These are phyloP conservation scores for Solanum piurae DNA, from an alignment of 257 asterid species.

Conservation along the genomic window DNA sequence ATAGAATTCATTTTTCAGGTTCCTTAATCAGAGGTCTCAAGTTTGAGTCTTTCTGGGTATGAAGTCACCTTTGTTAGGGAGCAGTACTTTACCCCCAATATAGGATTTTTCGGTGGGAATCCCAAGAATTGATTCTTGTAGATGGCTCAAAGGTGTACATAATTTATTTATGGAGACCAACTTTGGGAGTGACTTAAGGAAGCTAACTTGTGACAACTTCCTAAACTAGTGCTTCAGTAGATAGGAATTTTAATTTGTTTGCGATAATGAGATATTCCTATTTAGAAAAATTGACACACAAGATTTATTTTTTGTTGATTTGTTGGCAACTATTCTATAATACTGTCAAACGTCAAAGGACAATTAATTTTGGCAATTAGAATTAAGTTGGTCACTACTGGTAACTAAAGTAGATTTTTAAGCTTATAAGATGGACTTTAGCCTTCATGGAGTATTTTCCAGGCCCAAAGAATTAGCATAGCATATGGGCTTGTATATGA, in stretches of 20 bases:
- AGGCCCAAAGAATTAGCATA: neutral
- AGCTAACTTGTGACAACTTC: neutral
- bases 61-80: too few relatives aligned
- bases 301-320: neutral
- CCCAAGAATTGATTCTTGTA: neutral
- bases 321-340: neutral
- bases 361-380: too few relatives aligned
- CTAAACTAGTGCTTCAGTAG: neutral
- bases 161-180: neutral
- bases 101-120: accelerated
- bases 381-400: neutral
- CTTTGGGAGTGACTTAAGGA: neutral
- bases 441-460: neutral
- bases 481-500: neutral
- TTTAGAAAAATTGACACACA: neutral
- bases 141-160: neutral
- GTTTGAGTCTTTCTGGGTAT: accelerated
- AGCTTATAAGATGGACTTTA: neutral
- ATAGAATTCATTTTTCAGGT: too few relatives aligned
- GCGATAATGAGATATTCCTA: neutral
- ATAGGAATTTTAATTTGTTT: neutral
- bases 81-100: too few relatives aligned
- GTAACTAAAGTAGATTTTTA: neutral
- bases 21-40: too few relatives aligned
- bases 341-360: neutral